Base-by-base conservation (phyloP, 2,329 filamentous ascomycete species). In the Alternaria triticimaculans region DNA sequence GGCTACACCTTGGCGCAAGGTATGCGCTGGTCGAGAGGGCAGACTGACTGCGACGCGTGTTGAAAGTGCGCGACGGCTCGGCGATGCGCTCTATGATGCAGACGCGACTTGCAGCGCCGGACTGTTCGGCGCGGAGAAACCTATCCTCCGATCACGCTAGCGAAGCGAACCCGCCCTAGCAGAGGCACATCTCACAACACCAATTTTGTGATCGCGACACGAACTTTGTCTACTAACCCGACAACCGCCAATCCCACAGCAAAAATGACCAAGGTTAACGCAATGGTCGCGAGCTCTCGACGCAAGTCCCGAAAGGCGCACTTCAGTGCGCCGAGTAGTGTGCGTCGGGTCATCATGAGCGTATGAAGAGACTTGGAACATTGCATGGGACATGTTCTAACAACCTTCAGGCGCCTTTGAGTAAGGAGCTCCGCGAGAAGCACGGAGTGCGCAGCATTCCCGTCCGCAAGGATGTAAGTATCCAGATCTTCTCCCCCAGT, bases 291-390 rank as follows among this genome's bases (percentile, higher is more conserved):
- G 84, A 93, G 92, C 85, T 97, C 94, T 82, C 90, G 95, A 87
- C 92, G 95, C 87, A 99, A 99, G 93, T 96, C 93, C 87, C 93
- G 96, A 86, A 97, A 97, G 89, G 92, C 93, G 83, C 95, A 99
- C 89, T 99, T 97, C 90, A 87, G 88, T 83, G 96, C 96, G 76
- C 94, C 94, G 77, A 97, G 94, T 84, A 94, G 92, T 87, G 89
- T 93, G 82, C 94, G 96, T 85, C 93, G 96, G 83, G 88, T 91
- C 80, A 97, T 97, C 87, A 97, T 99, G 94, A 78, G 76, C 74
- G 77, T 79, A 74, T 73, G 94, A 96, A 76, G 92, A 76, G 92
- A 93, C 79, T 89, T 97, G 77, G 69, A 72, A 67, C 68, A 69
- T 64, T 65, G 68, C 69, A 58, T 45, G 65, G 65, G 67, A 71